Evolutionary conservation across 176 grass and related monocot species (phyloP).

Genomic region (Saccharum officinarum): DNA sequence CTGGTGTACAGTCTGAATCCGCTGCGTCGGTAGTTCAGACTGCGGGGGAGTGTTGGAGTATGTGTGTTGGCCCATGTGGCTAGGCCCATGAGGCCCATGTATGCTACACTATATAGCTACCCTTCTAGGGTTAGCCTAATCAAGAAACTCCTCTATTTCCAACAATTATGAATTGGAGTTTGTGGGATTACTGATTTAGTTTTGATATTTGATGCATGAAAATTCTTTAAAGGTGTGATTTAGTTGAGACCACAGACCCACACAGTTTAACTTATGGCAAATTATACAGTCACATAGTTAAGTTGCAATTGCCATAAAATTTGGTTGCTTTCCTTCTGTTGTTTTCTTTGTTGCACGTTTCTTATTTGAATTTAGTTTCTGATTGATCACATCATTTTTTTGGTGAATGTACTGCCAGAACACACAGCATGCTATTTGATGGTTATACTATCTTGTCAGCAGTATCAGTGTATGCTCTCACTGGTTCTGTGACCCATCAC

Average conservation of each 20-base stretch:
- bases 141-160: no score
- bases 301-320: background rate
- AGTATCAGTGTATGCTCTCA: background rate
- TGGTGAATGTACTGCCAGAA: slow-evolving; percentile 7
- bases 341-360: slow-evolving; percentile 15
- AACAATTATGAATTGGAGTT: background rate
- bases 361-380: slow-evolving; percentile 9
- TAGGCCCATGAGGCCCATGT: no score
- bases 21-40: no score
- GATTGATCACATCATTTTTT: background rate
- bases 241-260: background rate
- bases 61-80: no score
- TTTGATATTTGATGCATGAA: slow-evolving; percentile 17
- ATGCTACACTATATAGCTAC: no score
- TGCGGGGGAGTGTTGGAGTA: no score
- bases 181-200: background rate
- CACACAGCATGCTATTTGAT: background rate
- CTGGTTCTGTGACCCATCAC: background rate
- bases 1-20: no score
- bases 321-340: background rate
- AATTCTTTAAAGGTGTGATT: background rate
- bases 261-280: background rate
- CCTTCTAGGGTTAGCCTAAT: no score
- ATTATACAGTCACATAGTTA: background rate
- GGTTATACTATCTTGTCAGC: background rate